Evolutionary conservation across 2,329 filamentous ascomycete genomes (phyloP).

Genomic region (Albifimbria verrucaria): DNA sequence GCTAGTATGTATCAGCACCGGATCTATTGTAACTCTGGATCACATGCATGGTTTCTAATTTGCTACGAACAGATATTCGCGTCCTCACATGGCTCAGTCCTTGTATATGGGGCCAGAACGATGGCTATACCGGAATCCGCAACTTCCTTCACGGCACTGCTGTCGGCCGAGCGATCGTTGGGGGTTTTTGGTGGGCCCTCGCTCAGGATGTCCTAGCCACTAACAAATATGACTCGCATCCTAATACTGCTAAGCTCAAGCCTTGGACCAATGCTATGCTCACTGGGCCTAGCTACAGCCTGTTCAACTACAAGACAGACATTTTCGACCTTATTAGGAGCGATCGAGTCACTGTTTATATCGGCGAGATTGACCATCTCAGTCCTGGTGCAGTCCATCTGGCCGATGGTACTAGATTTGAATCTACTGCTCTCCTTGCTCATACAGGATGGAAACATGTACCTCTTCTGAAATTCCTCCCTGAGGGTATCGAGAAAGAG

Average conservation of each 20-base stretch:
- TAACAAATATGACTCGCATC: slow-evolving; percentile 52
- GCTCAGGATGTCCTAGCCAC: slow-evolving; percentile 51
- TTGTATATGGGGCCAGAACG: slow-evolving; percentile 66
- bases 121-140: slow-evolving; percentile 54
- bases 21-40: slow-evolving; percentile 29
- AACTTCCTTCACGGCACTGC: slow-evolving; percentile 55
- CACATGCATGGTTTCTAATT: slow-evolving; percentile 26
- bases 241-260: slow-evolving; percentile 50
- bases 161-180: slow-evolving; percentile 52
- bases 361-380: slow-evolving; percentile 43
- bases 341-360: slow-evolving; percentile 50
- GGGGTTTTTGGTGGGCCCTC: slow-evolving; percentile 56
- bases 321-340: slow-evolving; percentile 54
- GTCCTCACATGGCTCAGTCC: slow-evolving; percentile 72
- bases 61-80: slow-evolving; percentile 45
- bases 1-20: slow-evolving; percentile 38
- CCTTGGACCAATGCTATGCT: slow-evolving; percentile 51
- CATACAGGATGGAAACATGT: slow-evolving; percentile 31
- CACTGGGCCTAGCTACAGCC: slow-evolving; percentile 52
- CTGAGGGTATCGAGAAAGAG: slow-evolving; percentile 40
- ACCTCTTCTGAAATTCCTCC: slow-evolving; percentile 50
- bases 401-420: slow-evolving; percentile 1
- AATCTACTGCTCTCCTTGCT: neutral
- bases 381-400: slow-evolving; percentile 3
- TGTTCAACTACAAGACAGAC: slow-evolving; percentile 56